Percentiles rank a stretch among this genome's conserved stretches.
Evolutionary conservation across 2,329 filamentous ascomycete genomes (phyloP).

Genomic region (Trichoderma citrinoviride): DNA sequence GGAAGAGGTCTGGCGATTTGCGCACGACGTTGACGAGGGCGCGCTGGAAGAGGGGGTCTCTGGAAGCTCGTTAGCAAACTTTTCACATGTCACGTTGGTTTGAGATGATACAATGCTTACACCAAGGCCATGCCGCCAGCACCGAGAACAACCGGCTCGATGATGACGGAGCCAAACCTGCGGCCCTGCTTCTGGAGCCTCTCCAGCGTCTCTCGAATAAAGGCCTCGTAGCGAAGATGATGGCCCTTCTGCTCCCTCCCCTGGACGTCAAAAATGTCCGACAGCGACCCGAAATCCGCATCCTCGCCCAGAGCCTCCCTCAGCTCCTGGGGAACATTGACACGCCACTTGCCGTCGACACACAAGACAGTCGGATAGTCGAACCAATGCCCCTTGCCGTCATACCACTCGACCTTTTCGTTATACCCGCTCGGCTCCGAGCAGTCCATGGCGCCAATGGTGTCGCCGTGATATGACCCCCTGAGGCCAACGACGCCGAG

Average conservation of each 20-base stretch:
- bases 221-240: constrained; percentile 54
- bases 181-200: constrained; percentile 53
- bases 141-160: constrained; percentile 78
- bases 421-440: constrained; percentile 76
- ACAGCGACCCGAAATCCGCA: constrained; percentile 47
- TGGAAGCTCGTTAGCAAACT: constrained; percentile 33
- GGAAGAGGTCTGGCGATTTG: constrained; percentile 54
- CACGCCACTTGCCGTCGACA: constrained; percentile 62
- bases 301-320: constrained; percentile 44
- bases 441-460: constrained; percentile 84
- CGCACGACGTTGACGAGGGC: constrained; percentile 67
- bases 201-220: constrained; percentile 56
- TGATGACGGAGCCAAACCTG: constrained; percentile 73
- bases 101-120: constrained; percentile 45
- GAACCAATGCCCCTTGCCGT: constrained; percentile 76
- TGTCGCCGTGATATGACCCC: constrained; percentile 84
- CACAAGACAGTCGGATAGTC: constrained; percentile 73
- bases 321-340: constrained; percentile 55
- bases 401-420: constrained; percentile 83
- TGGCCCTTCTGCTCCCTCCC: constrained; percentile 44
- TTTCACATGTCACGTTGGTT: not conserved
- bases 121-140: constrained; percentile 82
- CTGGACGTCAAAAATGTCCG: constrained; percentile 59
- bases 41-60: constrained; percentile 78
- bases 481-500: constrained; percentile 71